phyloP scores from a whole-genome alignment of 148 eudicot species.

The Oxyria digyna region DNA sequence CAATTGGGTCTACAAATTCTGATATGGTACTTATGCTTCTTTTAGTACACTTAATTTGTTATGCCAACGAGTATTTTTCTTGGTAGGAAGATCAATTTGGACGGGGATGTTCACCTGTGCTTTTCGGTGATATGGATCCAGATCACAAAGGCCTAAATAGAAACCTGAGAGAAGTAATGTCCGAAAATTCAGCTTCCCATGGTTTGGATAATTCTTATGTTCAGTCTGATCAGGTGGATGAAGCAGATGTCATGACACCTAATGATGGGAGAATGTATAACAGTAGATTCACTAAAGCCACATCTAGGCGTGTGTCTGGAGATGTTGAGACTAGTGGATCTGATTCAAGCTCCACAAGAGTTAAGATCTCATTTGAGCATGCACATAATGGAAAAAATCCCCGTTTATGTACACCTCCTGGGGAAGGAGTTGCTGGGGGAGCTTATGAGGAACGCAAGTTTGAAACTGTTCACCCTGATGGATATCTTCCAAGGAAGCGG shows the following conservation, averaged over 20 bases:
- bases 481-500: slow-evolving; percentile 58
- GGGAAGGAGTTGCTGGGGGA: slow-evolving; percentile 20
- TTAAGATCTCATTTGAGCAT: slow-evolving; percentile 26
- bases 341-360: slow-evolving; percentile 59
- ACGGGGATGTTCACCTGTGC: slow-evolving; percentile 25
- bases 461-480: slow-evolving; percentile 34
- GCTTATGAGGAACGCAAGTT: slow-evolving; percentile 36
- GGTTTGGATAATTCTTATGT: slow-evolving; percentile 25
- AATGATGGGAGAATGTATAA: slow-evolving; percentile 21
- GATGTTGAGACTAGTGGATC: slow-evolving; percentile 59
- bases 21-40: neutral
- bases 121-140: slow-evolving; percentile 19
- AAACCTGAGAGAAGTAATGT: slow-evolving; percentile 40
- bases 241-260: slow-evolving; percentile 20
- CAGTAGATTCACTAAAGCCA: slow-evolving; percentile 16
- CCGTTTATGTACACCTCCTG: slow-evolving; percentile 19
- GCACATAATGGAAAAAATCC: slow-evolving; percentile 24
- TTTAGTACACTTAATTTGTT: neutral
- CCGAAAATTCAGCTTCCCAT: slow-evolving; percentile 40
- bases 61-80: slow-evolving; percentile 9
- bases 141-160: slow-evolving; percentile 21
- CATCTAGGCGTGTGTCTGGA: slow-evolving; percentile 14
- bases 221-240: slow-evolving; percentile 22
- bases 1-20: slow-evolving; percentile 2
- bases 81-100: slow-evolving; percentile 42